A percentile compares a stretch with the other conserved stretches of the same genome.
Evolutionary conservation across 371 early-diverging fungal species (phyloP).

Genomic region (Mucor sp.): DNA sequence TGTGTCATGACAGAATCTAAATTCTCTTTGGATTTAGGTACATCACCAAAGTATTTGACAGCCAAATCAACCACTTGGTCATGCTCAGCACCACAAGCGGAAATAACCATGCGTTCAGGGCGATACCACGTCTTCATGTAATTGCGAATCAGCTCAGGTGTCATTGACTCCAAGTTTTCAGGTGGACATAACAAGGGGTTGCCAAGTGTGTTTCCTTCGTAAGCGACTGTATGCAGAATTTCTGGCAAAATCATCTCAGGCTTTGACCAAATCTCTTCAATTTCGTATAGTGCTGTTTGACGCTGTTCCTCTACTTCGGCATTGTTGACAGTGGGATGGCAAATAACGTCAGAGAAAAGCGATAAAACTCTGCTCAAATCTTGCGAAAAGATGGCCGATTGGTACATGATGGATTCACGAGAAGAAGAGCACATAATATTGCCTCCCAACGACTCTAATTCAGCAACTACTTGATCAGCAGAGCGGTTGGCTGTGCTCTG

Average conservation of each 20-base stretch:
- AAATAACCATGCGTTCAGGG: constrained; percentile 91
- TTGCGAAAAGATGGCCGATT: constrained; percentile 86
- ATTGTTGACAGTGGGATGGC: constrained; percentile 67
- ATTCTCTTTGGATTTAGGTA: constrained; percentile 38
- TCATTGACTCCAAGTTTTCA: constrained; percentile 66
- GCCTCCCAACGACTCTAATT: constrained; percentile 87
- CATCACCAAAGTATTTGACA: constrained; percentile 63
- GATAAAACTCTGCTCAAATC: constrained; percentile 74
- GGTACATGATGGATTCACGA: constrained; percentile 95
- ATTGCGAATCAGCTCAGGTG: constrained; percentile 64
- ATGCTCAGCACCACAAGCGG: constrained; percentile 88
- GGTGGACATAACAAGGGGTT: constrained; percentile 80
- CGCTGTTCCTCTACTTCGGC: constrained; percentile 85
- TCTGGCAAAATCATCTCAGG: constrained; percentile 89
- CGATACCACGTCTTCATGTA: constrained; percentile 82
- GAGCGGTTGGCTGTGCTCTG: constrained; percentile 65
- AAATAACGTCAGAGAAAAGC: constrained; percentile 81
- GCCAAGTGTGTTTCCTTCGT: constrained; percentile 79
- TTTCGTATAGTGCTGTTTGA: constrained; percentile 83
- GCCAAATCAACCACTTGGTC: constrained; percentile 78
- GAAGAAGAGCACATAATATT: constrained; percentile 88
- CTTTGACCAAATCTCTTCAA: constrained; percentile 82
- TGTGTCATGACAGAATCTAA: constrained; percentile 43
- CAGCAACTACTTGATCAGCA: constrained; percentile 70
- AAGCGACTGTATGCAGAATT: constrained; percentile 85